Base-by-base conservation (phyloP, 2,329 filamentous ascomycete species). In the Neobulgaria alba region DNA sequence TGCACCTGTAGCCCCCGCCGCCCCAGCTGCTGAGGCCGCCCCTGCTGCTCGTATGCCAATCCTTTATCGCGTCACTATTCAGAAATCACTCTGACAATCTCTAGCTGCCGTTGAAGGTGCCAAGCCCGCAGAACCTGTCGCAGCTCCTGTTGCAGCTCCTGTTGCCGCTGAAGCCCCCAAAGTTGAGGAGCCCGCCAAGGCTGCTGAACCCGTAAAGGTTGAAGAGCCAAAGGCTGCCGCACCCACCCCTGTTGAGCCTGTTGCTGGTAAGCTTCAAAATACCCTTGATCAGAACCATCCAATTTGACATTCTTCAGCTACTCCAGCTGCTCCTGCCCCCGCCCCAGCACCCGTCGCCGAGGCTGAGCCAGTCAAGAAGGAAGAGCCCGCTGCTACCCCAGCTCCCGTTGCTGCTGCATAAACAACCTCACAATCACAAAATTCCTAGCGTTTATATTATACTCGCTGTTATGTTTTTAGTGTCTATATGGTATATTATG, bases 151-250 rank as follows among this genome's bases (percentile, higher is more conserved):
- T 36, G 42, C 46, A 36, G 48, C 50, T 31, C 45, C 31, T 32
- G 48, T 47, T 7, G 38, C 45, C 12, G 38, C 46, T 33, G 51
- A 49, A 29, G 31, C 43, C 9, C 43, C 31, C 14, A 33, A 36
- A 12, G 57, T 17, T 50, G 39, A 34, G 29, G 44, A 56, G 23
- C 29, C 43, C 29, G 36, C 45, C 18, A 48, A 50, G 39, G 44
- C 36, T 36, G 32, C 36, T 32, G 38, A 50, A 33, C 42, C 49
- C n/a, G 41, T 37, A 8, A 49, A 52, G 48, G 36, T 38, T 31
- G 49, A 51, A 12, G 37, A 38, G 9, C 42, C 49, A 42, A 43
- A 32, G 40, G 39, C 31, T 15, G 36, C 46, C 30, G 47, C 51
- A 33, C 47, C 51, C 23, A 48, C 40, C 20, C 49, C 50, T 39